phyloP scores from a whole-genome alignment of 1,139 yeast species.

The Trichomonascaceae sp. region DNA sequence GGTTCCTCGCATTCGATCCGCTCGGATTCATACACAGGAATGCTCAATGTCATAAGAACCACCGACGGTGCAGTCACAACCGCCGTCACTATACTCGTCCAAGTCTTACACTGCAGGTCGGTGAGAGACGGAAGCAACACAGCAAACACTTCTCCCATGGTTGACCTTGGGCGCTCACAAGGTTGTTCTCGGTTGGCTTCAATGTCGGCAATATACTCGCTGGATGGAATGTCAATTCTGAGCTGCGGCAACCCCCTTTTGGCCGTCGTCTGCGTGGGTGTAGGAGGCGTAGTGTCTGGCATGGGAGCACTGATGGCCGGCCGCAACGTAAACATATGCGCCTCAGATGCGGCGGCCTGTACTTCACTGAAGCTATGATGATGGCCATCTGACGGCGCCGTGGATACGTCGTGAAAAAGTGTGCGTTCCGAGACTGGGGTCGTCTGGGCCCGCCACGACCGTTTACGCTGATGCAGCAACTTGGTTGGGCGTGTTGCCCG shows the following conservation, averaged over 20 bases:
- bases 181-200: constrained; percentile 5
- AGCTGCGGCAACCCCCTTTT: background rate
- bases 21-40: constrained; percentile 33
- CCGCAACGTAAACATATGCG: background rate
- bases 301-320: background rate
- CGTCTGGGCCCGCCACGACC: too few relatives aligned
- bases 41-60: constrained; percentile 32
- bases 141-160: constrained; percentile 6
- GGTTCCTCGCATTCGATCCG: constrained; percentile 9
- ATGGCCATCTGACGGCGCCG: background rate
- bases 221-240: background rate
- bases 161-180: constrained; percentile 2
- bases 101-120: constrained; percentile 13
- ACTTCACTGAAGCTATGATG: background rate
- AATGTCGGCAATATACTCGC: constrained; percentile 1
- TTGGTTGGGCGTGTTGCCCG: background rate
- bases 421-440: background rate
- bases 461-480: background rate
- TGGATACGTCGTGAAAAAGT: background rate
- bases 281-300: background rate
- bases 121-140: constrained; percentile 18
- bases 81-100: constrained; percentile 18
- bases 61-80: constrained; percentile 33
- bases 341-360: background rate
- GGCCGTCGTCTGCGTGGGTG: background rate